Evolutionary conservation across 768 basidiomycete species (phyloP).

Genomic region (Galerina marginata): DNA sequence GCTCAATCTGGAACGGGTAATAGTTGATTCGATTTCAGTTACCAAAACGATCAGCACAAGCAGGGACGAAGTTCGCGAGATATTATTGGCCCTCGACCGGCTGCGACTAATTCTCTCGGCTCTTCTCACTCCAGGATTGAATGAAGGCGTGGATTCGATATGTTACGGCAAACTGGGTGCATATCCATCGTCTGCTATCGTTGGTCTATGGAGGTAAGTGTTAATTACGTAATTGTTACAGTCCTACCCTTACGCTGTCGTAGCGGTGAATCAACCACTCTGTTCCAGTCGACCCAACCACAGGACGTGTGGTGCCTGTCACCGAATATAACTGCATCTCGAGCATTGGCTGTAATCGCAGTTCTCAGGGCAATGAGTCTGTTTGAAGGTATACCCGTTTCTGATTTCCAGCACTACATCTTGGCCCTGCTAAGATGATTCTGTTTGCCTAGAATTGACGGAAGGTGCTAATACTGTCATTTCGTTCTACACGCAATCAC

Average conservation of each 20-base stretch:
- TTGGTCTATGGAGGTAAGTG: slow-evolving; percentile 58
- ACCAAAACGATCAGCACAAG: slow-evolving; percentile 59
- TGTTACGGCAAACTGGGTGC: slow-evolving; percentile 65
- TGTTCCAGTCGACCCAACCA: slow-evolving; percentile 44
- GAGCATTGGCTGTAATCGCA: slow-evolving; percentile 69
- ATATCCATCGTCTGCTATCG: slow-evolving; percentile 36
- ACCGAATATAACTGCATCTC: slow-evolving; percentile 66
- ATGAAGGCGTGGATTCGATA: slow-evolving; percentile 70
- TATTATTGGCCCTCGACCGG: slow-evolving; percentile 54
- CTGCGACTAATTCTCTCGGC: slow-evolving; percentile 67
- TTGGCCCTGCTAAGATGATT: slow-evolving; percentile 4
- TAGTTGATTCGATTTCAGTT: slow-evolving; percentile 51
- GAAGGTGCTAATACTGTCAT: slow-evolving; percentile 75
- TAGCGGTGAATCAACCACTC: slow-evolving; percentile 45
- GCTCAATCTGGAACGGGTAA: slow-evolving; percentile 57
- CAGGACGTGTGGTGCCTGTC: slow-evolving; percentile 77
- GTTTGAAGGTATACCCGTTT: slow-evolving; percentile 58
- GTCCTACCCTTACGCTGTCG: not conserved
- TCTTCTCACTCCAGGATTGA: slow-evolving; percentile 73
- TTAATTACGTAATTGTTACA: not conserved
- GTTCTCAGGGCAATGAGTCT: slow-evolving; percentile 75
- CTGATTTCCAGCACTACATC: not conserved
- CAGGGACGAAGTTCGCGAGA: slow-evolving; percentile 43
- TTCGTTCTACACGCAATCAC: slow-evolving; percentile 79
- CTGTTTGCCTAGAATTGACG: slow-evolving; percentile 57